Conservation (phyloP, 2,329 filamentous ascomycete genomes). For the Sporothrix curviconia region DNA sequence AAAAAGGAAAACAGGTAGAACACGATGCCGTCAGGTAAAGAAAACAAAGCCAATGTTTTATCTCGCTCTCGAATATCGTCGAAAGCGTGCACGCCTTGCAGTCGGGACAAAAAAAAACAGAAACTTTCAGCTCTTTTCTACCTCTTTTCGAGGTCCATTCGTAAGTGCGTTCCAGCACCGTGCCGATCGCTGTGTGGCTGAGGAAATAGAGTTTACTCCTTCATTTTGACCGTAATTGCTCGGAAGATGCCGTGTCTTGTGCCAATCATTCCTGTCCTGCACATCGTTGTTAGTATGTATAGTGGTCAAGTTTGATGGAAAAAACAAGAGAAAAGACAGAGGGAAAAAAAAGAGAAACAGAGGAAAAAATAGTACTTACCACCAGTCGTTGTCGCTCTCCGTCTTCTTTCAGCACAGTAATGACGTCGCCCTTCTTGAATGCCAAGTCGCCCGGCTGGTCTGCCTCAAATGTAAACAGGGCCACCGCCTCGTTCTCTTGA, state of each 20-base stretch:
- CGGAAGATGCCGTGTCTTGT: conserved; percentile 82
- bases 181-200: too few species aligned
- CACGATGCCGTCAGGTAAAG: too few species aligned
- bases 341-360: conserved; percentile 34
- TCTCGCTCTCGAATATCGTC: too few species aligned
- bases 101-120: not conserved
- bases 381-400: conserved; percentile 93
- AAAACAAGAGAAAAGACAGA: not conserved
- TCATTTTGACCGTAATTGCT: conserved; percentile 71
- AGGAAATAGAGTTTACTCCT: too few species aligned
- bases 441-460: conserved; percentile 87
- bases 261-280: conserved; percentile 81
- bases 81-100: too few species aligned
- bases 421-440: conserved; percentile 96
- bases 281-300: conserved; percentile 13
- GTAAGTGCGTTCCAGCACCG: too few species aligned
- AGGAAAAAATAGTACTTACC: conserved; percentile 46
- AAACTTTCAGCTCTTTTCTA: not conserved
- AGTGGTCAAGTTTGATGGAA: not conserved
- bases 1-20: not conserved
- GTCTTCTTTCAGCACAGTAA: conserved; percentile 93
- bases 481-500: conserved; percentile 76
- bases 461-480: conserved; percentile 88
- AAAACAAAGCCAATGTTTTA: too few species aligned
- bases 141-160: not conserved